phyloP scores from a whole-genome alignment of 2,329 filamentous ascomycete genomes.

The Alternaria arbusti region DNA sequence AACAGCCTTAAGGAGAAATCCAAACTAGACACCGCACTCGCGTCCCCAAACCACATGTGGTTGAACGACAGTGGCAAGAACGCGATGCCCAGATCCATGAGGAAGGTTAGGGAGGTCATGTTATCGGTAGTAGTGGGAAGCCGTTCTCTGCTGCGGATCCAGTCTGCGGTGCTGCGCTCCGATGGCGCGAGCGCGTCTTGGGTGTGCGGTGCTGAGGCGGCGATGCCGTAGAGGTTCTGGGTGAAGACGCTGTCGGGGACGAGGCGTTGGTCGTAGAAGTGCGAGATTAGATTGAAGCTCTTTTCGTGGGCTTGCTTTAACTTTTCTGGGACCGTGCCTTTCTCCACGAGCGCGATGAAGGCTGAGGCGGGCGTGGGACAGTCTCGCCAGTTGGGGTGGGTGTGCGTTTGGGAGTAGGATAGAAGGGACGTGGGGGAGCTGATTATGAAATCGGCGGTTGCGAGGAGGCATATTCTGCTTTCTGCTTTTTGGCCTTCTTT shows the following conservation, averaged over 20 bases:
- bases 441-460: constrained; percentile 57
- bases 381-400: constrained; percentile 36
- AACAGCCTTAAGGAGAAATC: constrained; percentile 59
- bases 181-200: constrained; percentile 50
- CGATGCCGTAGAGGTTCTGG: constrained; percentile 54
- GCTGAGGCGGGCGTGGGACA: constrained; percentile 8
- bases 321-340: constrained; percentile 22
- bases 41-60: constrained; percentile 54
- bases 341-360: not conserved
- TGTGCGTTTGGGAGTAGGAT: constrained; percentile 46
- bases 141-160: constrained; percentile 39
- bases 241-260: constrained; percentile 52
- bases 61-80: constrained; percentile 55
- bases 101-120: constrained; percentile 50
- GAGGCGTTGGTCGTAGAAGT: constrained; percentile 47
- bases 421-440: constrained; percentile 47
- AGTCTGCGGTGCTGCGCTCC: constrained; percentile 49
- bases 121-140: constrained; percentile 41
- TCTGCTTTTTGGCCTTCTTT: constrained; percentile 39
- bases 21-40: constrained; percentile 54
- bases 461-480: constrained; percentile 51
- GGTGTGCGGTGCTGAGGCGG: constrained; percentile 43
- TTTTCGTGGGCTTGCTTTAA: constrained; percentile 25
- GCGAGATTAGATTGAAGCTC: constrained; percentile 38
- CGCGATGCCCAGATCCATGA: constrained; percentile 54